Evolutionary conservation across 352 stramenopile species (phyloP), one percentile per base, ranked within the genome.

Genomic region (Globisporangium uncinulatum): DNA sequence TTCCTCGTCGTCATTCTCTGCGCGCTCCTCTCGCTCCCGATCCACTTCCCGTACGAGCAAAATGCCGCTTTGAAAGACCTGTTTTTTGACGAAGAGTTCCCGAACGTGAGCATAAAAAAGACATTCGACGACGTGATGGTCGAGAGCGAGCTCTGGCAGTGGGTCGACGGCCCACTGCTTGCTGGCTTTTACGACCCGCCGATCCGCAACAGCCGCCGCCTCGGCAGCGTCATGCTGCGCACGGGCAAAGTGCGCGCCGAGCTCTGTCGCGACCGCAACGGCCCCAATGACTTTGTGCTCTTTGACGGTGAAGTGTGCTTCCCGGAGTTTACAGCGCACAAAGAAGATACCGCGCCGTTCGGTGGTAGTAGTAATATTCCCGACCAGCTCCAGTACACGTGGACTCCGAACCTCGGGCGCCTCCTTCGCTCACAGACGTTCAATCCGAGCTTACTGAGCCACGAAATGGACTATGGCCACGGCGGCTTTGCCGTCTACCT

Each of bases 1-100:
- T 92, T 92, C 56, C 66, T 92, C 39, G 64, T 60, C 8, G 66
- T 89, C 13, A 60, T 92, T 17, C 78, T 89, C 69, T 58, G 67
- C 37, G 83, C 79, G 37, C 54, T 92, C 21, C 67, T 87, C 39
- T 82, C 76, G 48, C 59, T 92, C 45, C 81, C 81, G 15, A 54
- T 92, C 31, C 79, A 92, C 47, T 87, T 84, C 51, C 81, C 79
- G 7, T 89, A 76, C 58, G 81, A 89, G 61, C 79, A 89, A 53
- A 92, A 92, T 57, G 65, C 73, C 2, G 72, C 73, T 2, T 53
- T 92, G 4, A 51, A 60, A 9, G 71, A 79, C 37, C 58, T 82
- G 4, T 92, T 86, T 63, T 87, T 54, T 29, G 48, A 54, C 48
- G 48, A 89, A 62, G 74, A 89, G 53, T 85, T 92, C 29, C 70